Percentiles rank a stretch among this genome's conserved stretches.
phyloP scores from a whole-genome alignment of 352 stramenopile genomes.

The Globisporangium mamillatum region DNA sequence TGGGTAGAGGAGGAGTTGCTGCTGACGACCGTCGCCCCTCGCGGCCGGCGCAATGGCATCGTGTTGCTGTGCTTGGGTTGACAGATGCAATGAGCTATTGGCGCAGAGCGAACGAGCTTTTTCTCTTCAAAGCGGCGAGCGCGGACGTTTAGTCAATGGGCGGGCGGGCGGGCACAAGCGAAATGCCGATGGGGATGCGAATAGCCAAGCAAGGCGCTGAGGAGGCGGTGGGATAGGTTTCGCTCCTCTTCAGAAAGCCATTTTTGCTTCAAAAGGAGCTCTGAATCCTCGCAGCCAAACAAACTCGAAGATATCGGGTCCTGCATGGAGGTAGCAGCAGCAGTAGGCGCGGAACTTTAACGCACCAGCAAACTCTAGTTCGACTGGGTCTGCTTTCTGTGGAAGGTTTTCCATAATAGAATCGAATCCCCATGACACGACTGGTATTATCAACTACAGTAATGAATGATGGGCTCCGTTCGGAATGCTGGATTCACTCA shows the following conservation, averaged over 20 bases:
- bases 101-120: not conserved
- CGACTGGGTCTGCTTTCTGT: not conserved
- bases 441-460: too few species aligned
- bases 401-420: conserved; percentile 8
- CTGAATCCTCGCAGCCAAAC: not conserved
- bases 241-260: not conserved
- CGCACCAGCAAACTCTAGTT: not conserved
- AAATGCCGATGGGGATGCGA: not conserved
- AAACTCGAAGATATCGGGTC: not conserved
- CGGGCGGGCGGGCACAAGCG: not conserved
- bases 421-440: too few species aligned
- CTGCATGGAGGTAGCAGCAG: not conserved
- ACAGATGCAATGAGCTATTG: not conserved
- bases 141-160: not conserved
- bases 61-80: not conserved
- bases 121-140: not conserved
- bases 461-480: not conserved
- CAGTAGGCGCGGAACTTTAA: not conserved
- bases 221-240: not conserved
- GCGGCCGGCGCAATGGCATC: conserved; percentile 1
- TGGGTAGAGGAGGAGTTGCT: not conserved
- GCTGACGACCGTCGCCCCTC: not conserved
- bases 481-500: not conserved
- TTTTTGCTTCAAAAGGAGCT: not conserved
- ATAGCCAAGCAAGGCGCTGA: not conserved